Evolutionary conservation across 202 grass and related monocot genomes (phyloP), one percentile per base, ranked within the genome.

Genomic region (Schoenoplectus tabernaemontani): DNA sequence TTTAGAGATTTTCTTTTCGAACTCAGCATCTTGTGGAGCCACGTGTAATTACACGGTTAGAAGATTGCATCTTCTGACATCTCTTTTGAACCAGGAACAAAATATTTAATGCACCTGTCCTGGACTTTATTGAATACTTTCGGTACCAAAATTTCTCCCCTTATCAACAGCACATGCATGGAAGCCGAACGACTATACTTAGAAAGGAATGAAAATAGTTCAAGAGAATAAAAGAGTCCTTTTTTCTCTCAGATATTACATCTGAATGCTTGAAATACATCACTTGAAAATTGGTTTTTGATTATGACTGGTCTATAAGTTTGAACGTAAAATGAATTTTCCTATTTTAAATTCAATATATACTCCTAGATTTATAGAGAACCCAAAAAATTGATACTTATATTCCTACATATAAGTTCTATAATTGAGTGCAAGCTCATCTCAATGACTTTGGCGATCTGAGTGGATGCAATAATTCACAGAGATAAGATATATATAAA

Each of bases 21-120:
- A 20, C 41, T 20, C 10, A 30, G 38, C 19, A 64, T 33, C 0
- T 33, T 15, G 5, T 44, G 3, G 20, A 44, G 54, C 20, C 57
- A 80, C 77, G 59, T 80, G 59, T n/a, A n/a, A n/a, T 11, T 41
- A 78, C 76, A 44, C 76, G n/a, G 76, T n/a, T 78, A 44, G 3
- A 79, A 62, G 24, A 79, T 1, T 62, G 28, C 5, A 19, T 75
- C 36, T 54, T 44, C 7, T 54, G 24, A 20, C 9, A 5, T 75
- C 28, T 36, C 8, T 20, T 54, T 53, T 56, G 13, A 7, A 54
- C 16, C 7, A 11, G 17, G 4, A 53, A 54, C 7, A 37, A 36
- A 42, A 15, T 44, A 59, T 43, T 46, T 61, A 78, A 60, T 41
- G 30, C 37, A 43, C 76, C 44, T 56, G 19, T 43, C 26, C 36